phyloP scores from a whole-genome alignment of 371 early-diverging fungal genomes.

The Circinella umbellata region DNA sequence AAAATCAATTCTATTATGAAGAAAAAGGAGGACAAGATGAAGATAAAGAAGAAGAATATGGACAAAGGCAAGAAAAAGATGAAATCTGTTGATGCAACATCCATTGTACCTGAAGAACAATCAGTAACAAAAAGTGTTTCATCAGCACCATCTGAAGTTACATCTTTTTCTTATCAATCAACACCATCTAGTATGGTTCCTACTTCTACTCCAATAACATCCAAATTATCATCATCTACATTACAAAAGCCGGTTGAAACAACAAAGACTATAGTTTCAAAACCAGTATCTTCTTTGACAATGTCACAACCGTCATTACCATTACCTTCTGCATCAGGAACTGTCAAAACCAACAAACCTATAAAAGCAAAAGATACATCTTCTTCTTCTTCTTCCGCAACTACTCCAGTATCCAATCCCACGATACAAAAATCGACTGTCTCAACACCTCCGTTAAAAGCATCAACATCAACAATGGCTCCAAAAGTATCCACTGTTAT shows the following conservation, averaged over 20 bases:
- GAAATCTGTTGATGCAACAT: neutral
- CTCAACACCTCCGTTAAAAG: neutral
- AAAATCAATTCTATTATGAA: neutral
- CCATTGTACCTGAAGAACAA: neutral
- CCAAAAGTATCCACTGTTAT: neutral
- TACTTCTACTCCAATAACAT: neutral
- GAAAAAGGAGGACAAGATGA: neutral
- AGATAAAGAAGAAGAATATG: neutral
- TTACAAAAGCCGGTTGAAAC: too few species aligned
- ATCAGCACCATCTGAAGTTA: too few species aligned
- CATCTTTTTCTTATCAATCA: too few species aligned
- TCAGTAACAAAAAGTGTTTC: neutral
- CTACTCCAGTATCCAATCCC: too few species aligned
- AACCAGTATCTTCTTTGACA: neutral
- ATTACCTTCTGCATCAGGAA: neutral
- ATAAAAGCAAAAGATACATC: neutral
- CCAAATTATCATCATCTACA: neutral
- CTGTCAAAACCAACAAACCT: neutral
- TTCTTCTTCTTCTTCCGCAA: too few species aligned
- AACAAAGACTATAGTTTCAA: too few species aligned
- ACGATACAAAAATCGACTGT: too few species aligned
- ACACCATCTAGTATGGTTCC: too few species aligned
- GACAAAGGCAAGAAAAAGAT: neutral
- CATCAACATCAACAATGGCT: neutral
- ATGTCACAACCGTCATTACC: neutral